Evolutionary conservation across 1,284 basidiomycete genomes (phyloP), one percentile per base, ranked within the genome.

Genomic region (Neotropicomus parvogracilis): DNA sequence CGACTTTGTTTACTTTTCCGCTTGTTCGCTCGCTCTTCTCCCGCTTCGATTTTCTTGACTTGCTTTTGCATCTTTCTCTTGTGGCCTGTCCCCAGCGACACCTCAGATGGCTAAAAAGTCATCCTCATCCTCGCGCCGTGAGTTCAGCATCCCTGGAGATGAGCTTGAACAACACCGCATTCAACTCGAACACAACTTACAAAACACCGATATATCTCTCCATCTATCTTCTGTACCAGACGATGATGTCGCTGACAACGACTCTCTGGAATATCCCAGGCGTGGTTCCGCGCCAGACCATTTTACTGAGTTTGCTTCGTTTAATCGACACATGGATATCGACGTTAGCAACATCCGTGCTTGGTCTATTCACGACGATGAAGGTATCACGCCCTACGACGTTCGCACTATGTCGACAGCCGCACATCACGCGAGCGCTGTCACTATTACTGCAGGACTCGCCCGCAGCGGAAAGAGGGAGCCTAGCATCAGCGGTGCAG

Each of bases 381-480:
- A 83, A 13, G 82, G 79, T 7, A 69, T 83, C 32, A 72, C 76
- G 54, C 82, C 83, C 1, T 86, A 82, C 53, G 79, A 72, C 17
- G 79, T 76, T 17, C 78, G 81, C 49, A 87, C 89, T 0, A 70
- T 88, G 49, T 91, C 88, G 0, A 93, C 91, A 0, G 81, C 81
- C 11, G 88, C 83, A 3, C 91, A 95, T 65, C 91, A 95, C 67
- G 89, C 88, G 21, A 90, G 86, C 54, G 88, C 80, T 0, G 73
- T 93, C 40, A 94, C 91, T 0, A 74, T 95, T n/a, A 88, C 79
- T 49, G 88, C 89, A 3, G 91, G 91, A 0, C 75, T 94, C 3
- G 70, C 70, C 4, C 69, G 81, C 17, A 70, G 68, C 6, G 65
- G 65, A 19, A 67, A 75, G 50, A 70, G 81, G 48, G 82, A 78